These are phyloP conservation scores for Fusarium cicatricum DNA, from an alignment of 2,329 filamentous ascomycete species.

Conservation along the genomic window DNA sequence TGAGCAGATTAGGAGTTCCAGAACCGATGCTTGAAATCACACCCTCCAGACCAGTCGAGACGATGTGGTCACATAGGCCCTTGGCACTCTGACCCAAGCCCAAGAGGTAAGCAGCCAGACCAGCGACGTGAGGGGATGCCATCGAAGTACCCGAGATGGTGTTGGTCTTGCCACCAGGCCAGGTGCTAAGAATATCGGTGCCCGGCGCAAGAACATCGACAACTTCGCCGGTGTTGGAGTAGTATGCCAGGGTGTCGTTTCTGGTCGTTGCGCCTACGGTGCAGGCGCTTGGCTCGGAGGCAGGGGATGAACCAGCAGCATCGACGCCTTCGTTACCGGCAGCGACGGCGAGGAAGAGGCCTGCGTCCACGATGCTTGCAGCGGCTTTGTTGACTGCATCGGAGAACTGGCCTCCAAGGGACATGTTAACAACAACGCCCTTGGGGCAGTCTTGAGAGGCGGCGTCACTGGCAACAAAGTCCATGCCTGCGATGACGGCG, in stretches of 20 bases:
- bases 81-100: constrained; percentile 39
- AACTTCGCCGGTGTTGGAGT: constrained; percentile 61
- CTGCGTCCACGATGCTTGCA: constrained; percentile 53
- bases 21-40: constrained; percentile 16
- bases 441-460: constrained; percentile 50
- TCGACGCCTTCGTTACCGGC: constrained; percentile 61
- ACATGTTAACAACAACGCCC: constrained; percentile 64
- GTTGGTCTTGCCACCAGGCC: constrained; percentile 51
- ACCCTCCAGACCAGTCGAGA: constrained; percentile 23
- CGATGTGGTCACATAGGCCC: constrained; percentile 33
- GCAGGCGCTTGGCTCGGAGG: constrained; percentile 57
- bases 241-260: constrained; percentile 53
- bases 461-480: constrained; percentile 52
- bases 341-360: constrained; percentile 63
- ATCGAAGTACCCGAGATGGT: constrained; percentile 57
- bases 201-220: constrained; percentile 64
- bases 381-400: constrained; percentile 60
- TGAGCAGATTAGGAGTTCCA: constrained; percentile 31
- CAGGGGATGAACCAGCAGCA: constrained; percentile 56
- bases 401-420: constrained; percentile 59
- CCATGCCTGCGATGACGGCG: constrained; percentile 56
- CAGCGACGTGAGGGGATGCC: constrained; percentile 54
- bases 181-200: constrained; percentile 56
- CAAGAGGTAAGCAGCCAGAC: constrained; percentile 55
- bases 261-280: constrained; percentile 60